Percentiles rank a stretch among this genome's conserved stretches.
These are phyloP conservation scores for Ophiocordyceps camponoti-floridani DNA, from an alignment of 2,329 filamentous ascomycete genomes.

Conservation along the genomic window DNA sequence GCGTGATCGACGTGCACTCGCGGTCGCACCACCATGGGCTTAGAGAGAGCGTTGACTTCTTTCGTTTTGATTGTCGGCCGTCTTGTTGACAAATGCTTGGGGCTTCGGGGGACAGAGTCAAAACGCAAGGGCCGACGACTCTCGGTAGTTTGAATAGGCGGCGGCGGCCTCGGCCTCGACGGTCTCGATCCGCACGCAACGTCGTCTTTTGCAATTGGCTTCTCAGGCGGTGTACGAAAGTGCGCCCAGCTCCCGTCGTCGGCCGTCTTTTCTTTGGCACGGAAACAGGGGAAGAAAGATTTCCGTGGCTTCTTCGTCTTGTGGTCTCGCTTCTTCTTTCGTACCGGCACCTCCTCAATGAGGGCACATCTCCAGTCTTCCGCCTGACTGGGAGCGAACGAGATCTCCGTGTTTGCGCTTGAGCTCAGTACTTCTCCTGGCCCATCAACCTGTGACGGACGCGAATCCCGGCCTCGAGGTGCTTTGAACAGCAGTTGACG, in stretches of 20 bases:
- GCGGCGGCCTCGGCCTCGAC: neutral
- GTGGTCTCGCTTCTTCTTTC: slow-evolving; percentile 5
- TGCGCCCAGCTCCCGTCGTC: slow-evolving; percentile 9
- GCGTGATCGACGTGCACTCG: neutral
- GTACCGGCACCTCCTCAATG: slow-evolving; percentile 11
- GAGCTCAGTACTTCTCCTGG: slow-evolving; percentile 6
- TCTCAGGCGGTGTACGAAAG: slow-evolving; percentile 4
- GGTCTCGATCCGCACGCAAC: neutral
- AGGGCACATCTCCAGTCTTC: slow-evolving; percentile 16
- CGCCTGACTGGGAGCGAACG: slow-evolving; percentile 12
- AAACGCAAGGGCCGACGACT: neutral
- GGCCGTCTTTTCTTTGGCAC: slow-evolving; percentile 6
- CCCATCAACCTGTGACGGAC: slow-evolving; percentile 13
- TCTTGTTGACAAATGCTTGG: neutral
- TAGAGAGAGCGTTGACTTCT: neutral
- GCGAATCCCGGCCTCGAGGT: neutral
- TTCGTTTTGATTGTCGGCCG: neutral
- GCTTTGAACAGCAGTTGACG: slow-evolving; percentile 1
- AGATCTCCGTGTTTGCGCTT: slow-evolving; percentile 13
- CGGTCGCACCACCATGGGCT: neutral
- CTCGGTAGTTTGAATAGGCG: neutral
- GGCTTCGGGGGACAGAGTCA: slow-evolving; percentile 1
- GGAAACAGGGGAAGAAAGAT: slow-evolving; percentile 13
- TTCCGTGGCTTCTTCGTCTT: slow-evolving; percentile 4
- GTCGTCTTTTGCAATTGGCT: neutral